Base-by-base conservation (phyloP, 2,329 filamentous ascomycete genomes). In the Claviceps spartinae region DNA sequence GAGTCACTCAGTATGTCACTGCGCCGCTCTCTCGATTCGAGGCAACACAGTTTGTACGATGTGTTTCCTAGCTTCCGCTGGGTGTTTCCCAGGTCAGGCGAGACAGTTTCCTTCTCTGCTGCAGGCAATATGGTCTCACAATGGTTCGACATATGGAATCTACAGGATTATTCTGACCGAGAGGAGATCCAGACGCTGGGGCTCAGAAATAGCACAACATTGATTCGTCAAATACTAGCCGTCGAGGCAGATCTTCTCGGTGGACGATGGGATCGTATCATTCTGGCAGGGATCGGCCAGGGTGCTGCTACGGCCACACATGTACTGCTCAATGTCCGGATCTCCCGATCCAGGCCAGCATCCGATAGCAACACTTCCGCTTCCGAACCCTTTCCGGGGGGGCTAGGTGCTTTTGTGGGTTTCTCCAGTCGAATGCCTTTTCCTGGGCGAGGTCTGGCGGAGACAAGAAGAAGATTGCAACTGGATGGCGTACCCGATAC, bases 131-230 rank as follows among this genome's bases (percentile, higher is more conserved):
- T 59, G 7, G 52, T 57, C 52, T 64, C 68, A 8, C 72, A 75
- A 57, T 78, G 74, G 75, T 78, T 77, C 58, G 74, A 78, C 57
- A 66, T 76, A 38, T 72, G 67, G 63, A 70, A 72, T 48, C 62
- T 69, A 0, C 57, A 62, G 18, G 61, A 72, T 52, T 69, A 72
- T 16, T 48, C 62, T 1, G 62, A 70, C n/a, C 58, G 62, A 16
- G 71, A 76, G 54, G 68, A 73, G 3, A 53, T 72, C 4, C 72
- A 76, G 57, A 59, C 59, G 0, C 55, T 61, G 0, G 73, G 73
- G 0, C 58, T 78, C 11, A 59, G 57, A 37, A 68, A 71, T 9
- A 68, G 66, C 52, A 65, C 72, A 0, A 43, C 48, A 0, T 54
- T 56, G 3, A 59, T 76, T 2, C 56, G 62, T 2, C 48, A 56